Evolutionary conservation across 2,329 filamentous ascomycete genomes (phyloP).

Genomic region (Calonectria ilicicola): DNA sequence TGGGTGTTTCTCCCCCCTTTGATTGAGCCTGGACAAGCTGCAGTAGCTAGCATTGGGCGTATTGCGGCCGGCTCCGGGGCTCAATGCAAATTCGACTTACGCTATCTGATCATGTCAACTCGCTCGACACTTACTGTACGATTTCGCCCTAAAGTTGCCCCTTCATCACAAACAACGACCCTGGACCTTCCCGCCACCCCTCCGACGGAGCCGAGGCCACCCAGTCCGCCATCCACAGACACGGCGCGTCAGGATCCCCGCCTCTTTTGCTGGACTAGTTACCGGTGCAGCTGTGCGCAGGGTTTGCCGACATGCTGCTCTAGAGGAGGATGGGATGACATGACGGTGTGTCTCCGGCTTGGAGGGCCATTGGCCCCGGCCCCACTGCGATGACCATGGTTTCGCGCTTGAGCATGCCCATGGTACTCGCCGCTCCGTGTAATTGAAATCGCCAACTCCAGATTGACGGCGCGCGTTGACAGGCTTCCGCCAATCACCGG

Average conservation of each 20-base stretch:
- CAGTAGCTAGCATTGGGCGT: constrained; percentile 20
- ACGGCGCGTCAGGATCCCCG: constrained; percentile 35
- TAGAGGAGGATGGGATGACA: constrained; percentile 33
- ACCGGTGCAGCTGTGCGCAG: constrained; percentile 37
- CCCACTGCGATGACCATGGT: constrained; percentile 36
- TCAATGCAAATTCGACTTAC: constrained; percentile 35
- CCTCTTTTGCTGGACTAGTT: constrained; percentile 33
- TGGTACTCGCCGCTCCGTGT: constrained; percentile 25
- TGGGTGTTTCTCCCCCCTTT: background rate
- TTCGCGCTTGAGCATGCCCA: constrained; percentile 35
- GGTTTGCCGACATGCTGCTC: constrained; percentile 28
- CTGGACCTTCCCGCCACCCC: constrained; percentile 44
- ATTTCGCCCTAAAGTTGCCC: constrained; percentile 38
- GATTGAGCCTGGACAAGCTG: constrained; percentile 6
- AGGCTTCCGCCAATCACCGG: constrained; percentile 37
- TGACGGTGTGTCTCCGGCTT: constrained; percentile 29
- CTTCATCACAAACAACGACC: constrained; percentile 43
- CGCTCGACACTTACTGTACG: constrained; percentile 28
- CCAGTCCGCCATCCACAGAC: constrained; percentile 33
- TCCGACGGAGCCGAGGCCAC: constrained; percentile 44
- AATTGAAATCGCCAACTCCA: constrained; percentile 34
- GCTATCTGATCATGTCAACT: constrained; percentile 40
- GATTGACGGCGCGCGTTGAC: constrained; percentile 25
- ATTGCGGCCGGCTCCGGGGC: constrained; percentile 31
- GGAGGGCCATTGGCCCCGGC: constrained; percentile 25